phyloP scores from a whole-genome alignment of 2,329 filamentous ascomycete species.

The Colletotrichum shisoi region DNA sequence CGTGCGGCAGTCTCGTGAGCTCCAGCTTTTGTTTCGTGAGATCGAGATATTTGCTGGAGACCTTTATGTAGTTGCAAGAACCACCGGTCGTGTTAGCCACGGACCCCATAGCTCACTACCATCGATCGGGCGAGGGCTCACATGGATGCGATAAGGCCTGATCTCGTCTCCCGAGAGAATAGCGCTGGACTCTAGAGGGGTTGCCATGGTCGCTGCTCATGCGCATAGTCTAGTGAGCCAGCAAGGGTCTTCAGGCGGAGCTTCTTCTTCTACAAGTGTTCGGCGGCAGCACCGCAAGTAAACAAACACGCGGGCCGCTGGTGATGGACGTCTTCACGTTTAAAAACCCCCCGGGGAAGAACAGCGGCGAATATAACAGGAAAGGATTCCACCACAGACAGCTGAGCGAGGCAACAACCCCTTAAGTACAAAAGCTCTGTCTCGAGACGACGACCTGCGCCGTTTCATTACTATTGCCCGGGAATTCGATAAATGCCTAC shows the following conservation, averaged over 20 bases:
- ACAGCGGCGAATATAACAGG: neutral
- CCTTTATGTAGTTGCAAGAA: conserved; percentile 51
- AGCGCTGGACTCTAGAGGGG: conserved; percentile 12
- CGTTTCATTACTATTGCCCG: conserved; percentile 22
- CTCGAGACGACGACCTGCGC: conserved; percentile 18
- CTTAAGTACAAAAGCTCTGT: conserved; percentile 17
- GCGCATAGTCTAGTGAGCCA: neutral
- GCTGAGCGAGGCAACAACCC: conserved; percentile 19
- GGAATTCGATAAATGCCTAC: conserved; percentile 22
- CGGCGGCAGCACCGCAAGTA: neutral
- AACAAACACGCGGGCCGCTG: neutral
- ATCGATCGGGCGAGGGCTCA: conserved; percentile 48
- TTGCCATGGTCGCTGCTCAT: conserved; percentile 21
- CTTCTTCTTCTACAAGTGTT: neutral
- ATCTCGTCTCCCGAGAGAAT: conserved; percentile 54
- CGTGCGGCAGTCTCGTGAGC: conserved; percentile 70
- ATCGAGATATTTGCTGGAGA: conserved; percentile 72
- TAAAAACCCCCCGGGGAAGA: neutral
- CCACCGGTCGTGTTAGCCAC: conserved; percentile 43
- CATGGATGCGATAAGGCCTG: conserved; percentile 65
- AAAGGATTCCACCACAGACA: neutral
- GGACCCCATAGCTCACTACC: neutral
- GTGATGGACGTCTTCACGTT: neutral
- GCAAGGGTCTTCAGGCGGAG: neutral
- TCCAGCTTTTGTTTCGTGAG: conserved; percentile 73